Evolutionary conservation across 2,329 filamentous ascomycete species (phyloP).

Genomic region (Calonectria honghensis): DNA sequence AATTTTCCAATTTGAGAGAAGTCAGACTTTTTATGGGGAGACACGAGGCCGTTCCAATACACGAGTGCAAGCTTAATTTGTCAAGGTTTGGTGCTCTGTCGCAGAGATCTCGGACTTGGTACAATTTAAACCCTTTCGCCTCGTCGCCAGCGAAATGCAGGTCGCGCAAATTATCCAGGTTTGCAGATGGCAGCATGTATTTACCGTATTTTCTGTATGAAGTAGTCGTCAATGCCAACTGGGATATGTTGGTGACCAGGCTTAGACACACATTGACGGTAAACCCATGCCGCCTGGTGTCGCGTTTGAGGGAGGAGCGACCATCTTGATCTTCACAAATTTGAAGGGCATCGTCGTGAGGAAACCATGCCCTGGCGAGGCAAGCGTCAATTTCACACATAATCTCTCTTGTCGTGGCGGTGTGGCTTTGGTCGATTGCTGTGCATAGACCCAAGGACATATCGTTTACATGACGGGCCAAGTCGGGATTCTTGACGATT

Average conservation of each 20-base stretch:
- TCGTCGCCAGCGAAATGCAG: neutral
- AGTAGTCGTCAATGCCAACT: neutral
- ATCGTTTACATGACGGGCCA: neutral
- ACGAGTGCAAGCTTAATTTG: neutral
- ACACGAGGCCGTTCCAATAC: neutral
- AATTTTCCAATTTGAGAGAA: neutral
- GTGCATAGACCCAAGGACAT: neutral
- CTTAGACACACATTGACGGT: neutral
- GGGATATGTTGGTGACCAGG: neutral
- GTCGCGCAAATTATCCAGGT: neutral
- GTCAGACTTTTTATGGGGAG: neutral
- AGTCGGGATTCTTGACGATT: neutral
- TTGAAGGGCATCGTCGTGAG: neutral
- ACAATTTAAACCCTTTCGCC: neutral
- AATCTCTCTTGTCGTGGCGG: neutral
- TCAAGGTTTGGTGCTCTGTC: neutral
- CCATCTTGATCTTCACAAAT: neutral
- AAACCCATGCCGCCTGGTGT: conserved; percentile 3
- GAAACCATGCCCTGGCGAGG: neutral
- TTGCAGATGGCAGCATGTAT: conserved; percentile 10
- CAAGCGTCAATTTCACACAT: neutral
- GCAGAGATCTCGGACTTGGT: conserved; percentile 1
- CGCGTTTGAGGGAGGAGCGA: neutral
- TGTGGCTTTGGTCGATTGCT: neutral
- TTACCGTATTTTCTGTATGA: conserved; percentile 13